Conservation (phyloP, 768 basidiomycete genomes). For the Suillus spraguei region DNA sequence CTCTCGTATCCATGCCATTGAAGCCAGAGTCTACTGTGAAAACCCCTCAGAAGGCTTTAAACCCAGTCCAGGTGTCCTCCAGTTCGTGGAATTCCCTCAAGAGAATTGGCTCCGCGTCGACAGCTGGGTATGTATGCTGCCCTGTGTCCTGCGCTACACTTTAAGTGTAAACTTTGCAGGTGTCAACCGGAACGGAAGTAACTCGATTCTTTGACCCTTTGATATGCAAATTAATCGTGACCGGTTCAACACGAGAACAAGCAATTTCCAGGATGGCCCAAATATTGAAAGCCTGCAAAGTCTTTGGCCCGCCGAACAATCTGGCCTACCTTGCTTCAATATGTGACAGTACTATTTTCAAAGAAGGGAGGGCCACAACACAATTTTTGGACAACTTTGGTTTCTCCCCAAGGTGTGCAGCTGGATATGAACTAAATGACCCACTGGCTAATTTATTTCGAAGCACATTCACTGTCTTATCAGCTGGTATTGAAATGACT, state of each 20-base stretch:
- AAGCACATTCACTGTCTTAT: conserved; percentile 55
- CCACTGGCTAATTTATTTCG: neutral
- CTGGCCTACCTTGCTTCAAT: conserved; percentile 52
- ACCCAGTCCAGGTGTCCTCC: conserved; percentile 65
- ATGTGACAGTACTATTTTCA: conserved; percentile 40
- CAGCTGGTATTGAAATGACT: conserved; percentile 56
- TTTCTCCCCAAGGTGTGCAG: conserved; percentile 41
- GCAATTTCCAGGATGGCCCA: conserved; percentile 45
- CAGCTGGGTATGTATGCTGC: conserved; percentile 45
- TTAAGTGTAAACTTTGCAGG: conserved; percentile 26
- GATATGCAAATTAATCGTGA: conserved; percentile 61
- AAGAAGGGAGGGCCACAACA: conserved; percentile 48
- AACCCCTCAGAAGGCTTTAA: conserved; percentile 58
- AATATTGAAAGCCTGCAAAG: conserved; percentile 41
- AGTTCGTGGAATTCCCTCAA: conserved; percentile 46
- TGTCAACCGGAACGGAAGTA: conserved; percentile 51
- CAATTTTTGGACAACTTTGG: conserved; percentile 47
- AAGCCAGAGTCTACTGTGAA: conserved; percentile 64
- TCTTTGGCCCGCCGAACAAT: conserved; percentile 66
- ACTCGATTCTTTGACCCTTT: conserved; percentile 61
- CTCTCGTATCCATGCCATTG: conserved; percentile 44
- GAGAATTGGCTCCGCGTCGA: conserved; percentile 63
- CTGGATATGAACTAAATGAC: neutral
- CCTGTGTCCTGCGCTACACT: conserved; percentile 10
- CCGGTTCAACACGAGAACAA: conserved; percentile 45